These are phyloP conservation scores for Microcyclosporella mali DNA, from an alignment of 2,329 filamentous ascomycete species.

Conservation along the genomic window DNA sequence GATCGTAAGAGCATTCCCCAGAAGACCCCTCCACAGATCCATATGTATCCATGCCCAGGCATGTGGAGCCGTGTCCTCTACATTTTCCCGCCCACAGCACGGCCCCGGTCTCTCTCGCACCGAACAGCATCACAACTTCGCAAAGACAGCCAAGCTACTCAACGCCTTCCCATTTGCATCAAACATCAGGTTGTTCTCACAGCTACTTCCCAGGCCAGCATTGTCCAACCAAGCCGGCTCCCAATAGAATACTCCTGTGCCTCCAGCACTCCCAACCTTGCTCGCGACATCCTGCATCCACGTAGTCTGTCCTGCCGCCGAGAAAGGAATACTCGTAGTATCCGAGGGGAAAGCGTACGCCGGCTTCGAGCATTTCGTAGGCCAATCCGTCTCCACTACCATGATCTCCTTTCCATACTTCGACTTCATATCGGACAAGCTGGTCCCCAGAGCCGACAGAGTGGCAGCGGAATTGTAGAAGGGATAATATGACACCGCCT, in stretches of 20 bases:
- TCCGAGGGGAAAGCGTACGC: constrained; percentile 21
- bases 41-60: too few relatives aligned
- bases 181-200: constrained; percentile 27
- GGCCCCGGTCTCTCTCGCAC: too few relatives aligned
- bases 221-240: constrained; percentile 30
- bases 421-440: constrained; percentile 16
- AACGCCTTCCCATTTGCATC: constrained; percentile 26
- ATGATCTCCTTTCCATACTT: constrained; percentile 26
- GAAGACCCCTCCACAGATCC: too few relatives aligned
- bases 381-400: constrained; percentile 31
- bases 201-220: constrained; percentile 25
- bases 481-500: constrained; percentile 29
- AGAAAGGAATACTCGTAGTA: constrained; percentile 23
- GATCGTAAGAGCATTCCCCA: too few relatives aligned
- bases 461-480: constrained; percentile 27
- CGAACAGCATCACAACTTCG: constrained; percentile 5
- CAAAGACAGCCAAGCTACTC: constrained; percentile 16
- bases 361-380: constrained; percentile 24
- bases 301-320: constrained; percentile 23
- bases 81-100: too few relatives aligned
- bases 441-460: constrained; percentile 19
- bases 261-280: constrained; percentile 20
- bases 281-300: constrained; percentile 26
- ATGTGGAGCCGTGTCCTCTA: too few relatives aligned
- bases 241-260: constrained; percentile 30